Evolutionary conservation across 257 asterid genomes (phyloP), one percentile per base, ranked within the genome.

Genomic region (Solanum sparsipilum): DNA sequence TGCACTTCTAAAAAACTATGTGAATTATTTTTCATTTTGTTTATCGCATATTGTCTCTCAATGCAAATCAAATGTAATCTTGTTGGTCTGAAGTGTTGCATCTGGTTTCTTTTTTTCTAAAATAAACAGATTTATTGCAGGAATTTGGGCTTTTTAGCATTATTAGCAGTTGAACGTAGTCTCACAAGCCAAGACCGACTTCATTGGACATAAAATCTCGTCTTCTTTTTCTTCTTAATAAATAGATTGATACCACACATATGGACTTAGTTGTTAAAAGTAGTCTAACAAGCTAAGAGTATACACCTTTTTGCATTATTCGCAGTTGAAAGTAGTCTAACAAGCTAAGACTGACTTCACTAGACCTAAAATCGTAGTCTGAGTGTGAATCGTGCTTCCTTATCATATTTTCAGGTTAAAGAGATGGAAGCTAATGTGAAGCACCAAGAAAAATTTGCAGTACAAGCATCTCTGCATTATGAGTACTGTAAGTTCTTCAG

Each of bases 371-470:
- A 74, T 87, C 70, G 44, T n/a, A 83, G 85, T 71, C 86, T 90
- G 72, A 27, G 86, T 87, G 88, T 84, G 84, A 46, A 46, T 81
- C 1, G 8, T 27, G 85, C 27, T 81, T 27, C 85, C 85, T 83
- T 88, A 46, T 83, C 83, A 31, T 70, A 44, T 34, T 70, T 87
- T 83, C 88, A 96, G 99, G 92, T 97, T 36, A 94, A 94, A 93
- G 98, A 96, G 86, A 91, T 97, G 98, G 99, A 94, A 89, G 92
- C 92, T 88, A 86, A 87, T 85, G 87, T 93, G 82, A 97, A 97
- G 91, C 94, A 93, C 70, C 96, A 94, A 83, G 97, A 93, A 86
- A 96, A 92, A 90, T 41, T 87, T 87, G 98, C 98, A 70, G 6
- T 89, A 92, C 95, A 96, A 91, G 98, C 95, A 56, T 89, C 96